Conservation (phyloP, 129 eudicot genomes). For the Cynara cardunculus region DNA sequence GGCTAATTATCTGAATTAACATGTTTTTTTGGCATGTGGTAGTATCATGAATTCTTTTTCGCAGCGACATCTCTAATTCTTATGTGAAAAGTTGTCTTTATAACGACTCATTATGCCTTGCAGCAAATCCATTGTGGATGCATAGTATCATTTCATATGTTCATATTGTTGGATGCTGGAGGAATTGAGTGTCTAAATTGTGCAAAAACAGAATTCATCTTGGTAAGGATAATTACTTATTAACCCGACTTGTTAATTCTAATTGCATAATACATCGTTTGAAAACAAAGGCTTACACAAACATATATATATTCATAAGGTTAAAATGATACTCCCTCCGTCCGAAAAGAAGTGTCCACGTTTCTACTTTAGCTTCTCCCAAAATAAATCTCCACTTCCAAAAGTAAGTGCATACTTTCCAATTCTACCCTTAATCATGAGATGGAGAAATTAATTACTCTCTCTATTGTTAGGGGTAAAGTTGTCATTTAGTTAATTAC, state of each 20-base stretch:
- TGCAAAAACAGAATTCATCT: constrained; percentile 60
- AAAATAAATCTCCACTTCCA: background rate
- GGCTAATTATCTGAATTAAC: background rate
- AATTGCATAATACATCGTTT: background rate
- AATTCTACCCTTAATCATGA: background rate
- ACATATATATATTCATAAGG: background rate
- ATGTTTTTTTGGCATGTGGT: background rate
- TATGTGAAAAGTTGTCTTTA: background rate
- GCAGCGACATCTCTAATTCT: background rate
- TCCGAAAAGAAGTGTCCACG: background rate
- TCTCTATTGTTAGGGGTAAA: background rate
- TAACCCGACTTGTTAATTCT: constrained; percentile 7
- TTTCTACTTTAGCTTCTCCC: background rate
- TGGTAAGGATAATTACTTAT: constrained; percentile 44
- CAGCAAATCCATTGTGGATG: constrained; percentile 95
- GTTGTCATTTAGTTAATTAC: background rate
- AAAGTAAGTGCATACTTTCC: background rate
- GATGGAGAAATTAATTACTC: background rate
- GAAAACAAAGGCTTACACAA: background rate
- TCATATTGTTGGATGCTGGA: constrained; percentile 83
- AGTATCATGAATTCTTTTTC: background rate
- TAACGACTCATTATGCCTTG: constrained; percentile 7
- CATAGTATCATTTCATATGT: constrained; percentile 80
- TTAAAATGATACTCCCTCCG: background rate
- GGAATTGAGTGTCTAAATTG: constrained; percentile 81